Base-by-base conservation (phyloP, 768 basidiomycete genomes). In the Daedaleopsis sinensis region DNA sequence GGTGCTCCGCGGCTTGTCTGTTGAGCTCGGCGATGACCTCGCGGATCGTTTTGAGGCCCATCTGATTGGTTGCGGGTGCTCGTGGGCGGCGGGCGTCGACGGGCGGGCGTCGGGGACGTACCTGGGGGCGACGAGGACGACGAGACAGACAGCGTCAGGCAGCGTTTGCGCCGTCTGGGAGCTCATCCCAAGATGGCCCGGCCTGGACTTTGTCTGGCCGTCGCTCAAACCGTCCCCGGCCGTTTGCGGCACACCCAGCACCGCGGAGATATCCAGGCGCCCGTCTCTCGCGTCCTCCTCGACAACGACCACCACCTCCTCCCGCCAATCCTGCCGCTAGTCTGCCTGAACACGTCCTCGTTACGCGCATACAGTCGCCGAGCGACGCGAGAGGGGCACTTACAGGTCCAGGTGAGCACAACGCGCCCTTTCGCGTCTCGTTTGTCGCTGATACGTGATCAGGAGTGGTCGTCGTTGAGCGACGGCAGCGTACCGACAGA, bases 21-120 rank as follows among this genome's bases (percentile, higher is more conserved):
- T 59, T 64, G 43, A 67, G 64, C 43, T 65, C 66, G 19, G 60
- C 61, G 59, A 67, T 67, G 57, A 67, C 60, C 32, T 58, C 61
- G 64, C 64, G 61, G 58, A 67, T 67, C 27, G 62, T 64, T 21
- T 49, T 52, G n/a, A 59, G 46, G n/a, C 58, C 57, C 58, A 59
- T 59, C 19, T 44, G 27, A 15, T 21, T 42, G 39, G 3, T 12
- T 50, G 24, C 21, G n/a, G 24, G 16, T 50, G 23, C 21, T 21
- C 21, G 47, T 21, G 19, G 11, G 13, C 19, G 23, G 47, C 23
- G 9, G 21, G 24, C 23, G 19, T 16, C 16, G 23, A 11, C 10
- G 11, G 19, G 5, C 21, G 32, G 39, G 21, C 11, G 37, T 53
- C 13, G 37, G 5, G 38, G 52, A 53, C 37, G 52, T 23, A 42